Evolutionary conservation across 208 protist species (phyloP), one percentile per base, ranked within the genome.

Genomic region (Acanthamoeba polyphaga): DNA sequence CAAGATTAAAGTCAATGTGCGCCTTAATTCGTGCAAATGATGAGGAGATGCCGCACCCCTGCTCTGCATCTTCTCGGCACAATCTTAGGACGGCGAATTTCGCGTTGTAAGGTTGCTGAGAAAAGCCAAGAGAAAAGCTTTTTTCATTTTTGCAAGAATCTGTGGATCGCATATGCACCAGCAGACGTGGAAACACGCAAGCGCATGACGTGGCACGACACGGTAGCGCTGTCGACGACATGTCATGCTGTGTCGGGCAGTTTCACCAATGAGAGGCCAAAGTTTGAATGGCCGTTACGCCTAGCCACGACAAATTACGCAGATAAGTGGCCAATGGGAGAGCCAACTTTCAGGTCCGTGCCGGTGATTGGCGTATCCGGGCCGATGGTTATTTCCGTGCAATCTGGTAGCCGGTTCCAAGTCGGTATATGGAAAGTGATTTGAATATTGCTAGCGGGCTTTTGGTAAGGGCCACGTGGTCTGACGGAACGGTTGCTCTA

Each of bases 401-500:
- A 66, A 74, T 74, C 66, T 74, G 66, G 74, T 82, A 29, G 74
- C 43, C 34, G 32, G 38, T 82, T 27, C 32, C n/a, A n/a, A n/a
- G 13, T 13, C 74, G 38, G 1, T 5, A 7, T 43, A 53, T 34
- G 22, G 74, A 2, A 51, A 49, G 19, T 9, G 0, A 5, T 82
- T 53, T 46, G 32, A 55, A 53, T n/a, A n/a, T 7, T 27, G 74
- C 34, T 15, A 4, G 10, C 24, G 8, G 74, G 24, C 7, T 9
- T 53, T 29, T n/a, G 74, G 74, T 53, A 82, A 82, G 2, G 19
- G 12, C 22, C 51, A 82, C 74, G 43, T 29, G 74, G 29, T 7
- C 15, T 5, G 22, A 7, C 74, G 74, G 74, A 82, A 82, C 1
- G 29, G 74, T 82, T 82, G 74, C 74, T 82, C 74, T 82, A 53